Evolutionary conservation across 192 early-diverging fungal species (phyloP).

Genomic region (Linnemannia elongata): DNA sequence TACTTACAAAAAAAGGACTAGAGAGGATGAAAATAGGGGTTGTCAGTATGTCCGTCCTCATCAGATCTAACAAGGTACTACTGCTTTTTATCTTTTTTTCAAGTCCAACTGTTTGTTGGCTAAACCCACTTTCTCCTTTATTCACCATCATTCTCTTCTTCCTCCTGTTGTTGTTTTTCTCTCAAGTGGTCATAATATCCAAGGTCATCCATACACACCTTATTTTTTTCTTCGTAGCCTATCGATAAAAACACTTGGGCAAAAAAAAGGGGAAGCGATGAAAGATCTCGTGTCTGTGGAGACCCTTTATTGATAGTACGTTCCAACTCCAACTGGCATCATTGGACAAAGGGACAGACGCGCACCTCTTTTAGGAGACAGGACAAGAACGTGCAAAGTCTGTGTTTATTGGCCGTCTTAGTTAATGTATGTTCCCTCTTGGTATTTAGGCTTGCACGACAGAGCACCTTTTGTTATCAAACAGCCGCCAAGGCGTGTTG

Average conservation of each 20-base stretch:
- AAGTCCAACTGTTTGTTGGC: no score
- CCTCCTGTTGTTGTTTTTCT: constrained; percentile 2
- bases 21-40: neutral
- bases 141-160: neutral
- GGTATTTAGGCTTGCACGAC: no score
- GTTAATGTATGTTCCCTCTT: no score
- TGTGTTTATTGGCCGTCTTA: neutral
- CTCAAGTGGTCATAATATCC: neutral
- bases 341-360: neutral
- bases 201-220: neutral
- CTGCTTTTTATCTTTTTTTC: no score
- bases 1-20: neutral
- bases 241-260: neutral
- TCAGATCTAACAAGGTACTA: neutral
- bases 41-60: neutral
- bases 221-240: neutral
- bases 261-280: neutral
- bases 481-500: no score
- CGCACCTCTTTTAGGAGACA: no score
- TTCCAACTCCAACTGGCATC: neutral
- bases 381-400: no score
- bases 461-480: no score
- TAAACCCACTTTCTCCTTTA: neutral
- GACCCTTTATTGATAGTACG: neutral
- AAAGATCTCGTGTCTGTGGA: neutral